Evolutionary conservation across 2,329 filamentous ascomycete species (phyloP).

Genomic region (Phyllosticta citribraziliensis): DNA sequence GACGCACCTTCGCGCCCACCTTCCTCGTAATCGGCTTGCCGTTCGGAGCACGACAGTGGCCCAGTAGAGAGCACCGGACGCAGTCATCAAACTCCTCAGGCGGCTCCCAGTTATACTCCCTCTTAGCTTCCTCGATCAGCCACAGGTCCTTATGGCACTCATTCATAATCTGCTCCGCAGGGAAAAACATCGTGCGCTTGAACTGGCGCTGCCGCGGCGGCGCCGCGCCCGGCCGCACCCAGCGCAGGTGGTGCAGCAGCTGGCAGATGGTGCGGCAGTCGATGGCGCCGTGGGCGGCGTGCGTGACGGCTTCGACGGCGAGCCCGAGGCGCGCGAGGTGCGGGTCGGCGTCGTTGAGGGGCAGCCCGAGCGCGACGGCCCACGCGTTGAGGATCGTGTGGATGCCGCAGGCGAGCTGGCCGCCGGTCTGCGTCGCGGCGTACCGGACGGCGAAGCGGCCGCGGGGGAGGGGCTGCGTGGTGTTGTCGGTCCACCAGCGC

Average conservation of each 20-base stretch:
- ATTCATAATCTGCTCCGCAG: background rate
- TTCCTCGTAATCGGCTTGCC: no score
- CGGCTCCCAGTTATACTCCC: no score
- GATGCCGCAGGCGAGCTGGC: slow-evolving; percentile 11
- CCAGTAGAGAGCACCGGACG: no score
- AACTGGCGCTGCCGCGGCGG: background rate
- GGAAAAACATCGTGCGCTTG: background rate
- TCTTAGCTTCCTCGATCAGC: no score
- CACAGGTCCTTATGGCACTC: background rate
- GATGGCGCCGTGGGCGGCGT: background rate
- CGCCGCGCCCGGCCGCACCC: background rate
- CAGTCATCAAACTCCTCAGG: no score
- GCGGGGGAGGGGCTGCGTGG: background rate
- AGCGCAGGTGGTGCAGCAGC: background rate
- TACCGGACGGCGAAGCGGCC: background rate
- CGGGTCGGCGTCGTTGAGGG: background rate
- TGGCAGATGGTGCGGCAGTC: background rate
- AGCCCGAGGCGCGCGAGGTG: background rate
- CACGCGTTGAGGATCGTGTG: slow-evolving; percentile 15
- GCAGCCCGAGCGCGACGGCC: slow-evolving; percentile 13
- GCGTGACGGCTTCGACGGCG: background rate
- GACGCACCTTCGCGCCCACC: no score
- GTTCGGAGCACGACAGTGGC: no score
- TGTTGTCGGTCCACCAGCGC: background rate
- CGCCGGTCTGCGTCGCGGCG: background rate